Conservation (phyloP, 1,284 basidiomycete species). For the Fomitopsis schrenkii region DNA sequence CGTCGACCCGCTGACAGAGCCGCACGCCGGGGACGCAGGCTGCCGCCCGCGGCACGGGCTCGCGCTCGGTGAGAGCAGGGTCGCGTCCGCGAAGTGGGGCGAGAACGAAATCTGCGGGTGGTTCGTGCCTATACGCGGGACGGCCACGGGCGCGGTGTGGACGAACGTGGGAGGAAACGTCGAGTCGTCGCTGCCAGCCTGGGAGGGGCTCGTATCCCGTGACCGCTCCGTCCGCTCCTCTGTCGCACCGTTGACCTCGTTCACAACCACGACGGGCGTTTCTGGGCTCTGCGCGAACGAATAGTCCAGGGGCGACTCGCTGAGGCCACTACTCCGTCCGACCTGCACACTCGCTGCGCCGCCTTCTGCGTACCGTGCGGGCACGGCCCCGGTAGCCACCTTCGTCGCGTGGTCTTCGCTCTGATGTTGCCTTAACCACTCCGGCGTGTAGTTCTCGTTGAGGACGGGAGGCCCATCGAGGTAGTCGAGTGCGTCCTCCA, state of each 20-base stretch:
- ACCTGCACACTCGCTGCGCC: constrained; percentile 21
- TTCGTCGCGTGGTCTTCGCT: constrained; percentile 11
- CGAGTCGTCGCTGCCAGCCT: constrained; percentile 3
- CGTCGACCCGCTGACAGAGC: constrained; percentile 27
- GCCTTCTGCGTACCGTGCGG: constrained; percentile 20
- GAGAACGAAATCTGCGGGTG: constrained; percentile 14
- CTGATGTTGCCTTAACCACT: constrained; percentile 12
- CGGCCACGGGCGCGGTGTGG: constrained; percentile 13
- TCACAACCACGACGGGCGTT: constrained; percentile 30
- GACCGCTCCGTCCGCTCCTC: constrained; percentile 31
- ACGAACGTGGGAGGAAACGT: constrained; percentile 11
- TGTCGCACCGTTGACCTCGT: constrained; percentile 27
- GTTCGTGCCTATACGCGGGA: constrained; percentile 17
- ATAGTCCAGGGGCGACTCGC: neutral
- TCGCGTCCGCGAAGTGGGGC: constrained; percentile 15
- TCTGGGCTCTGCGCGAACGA: constrained; percentile 16
- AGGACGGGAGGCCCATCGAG: constrained; percentile 52
- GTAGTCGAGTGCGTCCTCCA: constrained; percentile 59
- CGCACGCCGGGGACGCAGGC: constrained; percentile 8
- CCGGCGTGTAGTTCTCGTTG: constrained; percentile 34
- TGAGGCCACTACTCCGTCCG: constrained; percentile 22
- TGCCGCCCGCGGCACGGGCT: constrained; percentile 21
- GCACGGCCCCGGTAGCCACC: constrained; percentile 16
- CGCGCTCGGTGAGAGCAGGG: constrained; percentile 24
- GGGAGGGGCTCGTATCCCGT: constrained; percentile 19